A percentile compares a stretch with the other conserved stretches of the same genome.
Evolutionary conservation across 805 yeast genomes (phyloP).

Genomic region (Yamadazyma olivae): DNA sequence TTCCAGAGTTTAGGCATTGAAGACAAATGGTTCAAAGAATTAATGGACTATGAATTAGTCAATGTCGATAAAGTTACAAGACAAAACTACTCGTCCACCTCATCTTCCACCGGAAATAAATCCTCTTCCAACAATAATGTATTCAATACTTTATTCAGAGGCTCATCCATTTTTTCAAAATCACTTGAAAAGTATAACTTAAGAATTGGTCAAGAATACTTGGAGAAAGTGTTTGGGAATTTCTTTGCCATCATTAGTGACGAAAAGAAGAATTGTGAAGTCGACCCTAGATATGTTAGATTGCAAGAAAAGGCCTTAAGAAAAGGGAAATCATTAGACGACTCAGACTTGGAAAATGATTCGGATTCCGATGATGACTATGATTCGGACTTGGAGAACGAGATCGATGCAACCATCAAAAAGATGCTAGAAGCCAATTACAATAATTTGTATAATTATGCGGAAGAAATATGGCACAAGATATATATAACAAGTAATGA

Average conservation of each 20-base stretch:
- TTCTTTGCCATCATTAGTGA: conserved; percentile 53
- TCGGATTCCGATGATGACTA: conserved; percentile 18
- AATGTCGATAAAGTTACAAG: conserved; percentile 45
- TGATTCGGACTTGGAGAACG: conserved; percentile 30
- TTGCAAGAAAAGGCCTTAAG: conserved; percentile 27
- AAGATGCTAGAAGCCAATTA: conserved; percentile 46
- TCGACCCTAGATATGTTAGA: conserved; percentile 68
- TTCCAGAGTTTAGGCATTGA: conserved; percentile 70
- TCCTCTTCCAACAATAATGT: conserved; percentile 27
- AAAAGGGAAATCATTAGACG: conserved; percentile 21
- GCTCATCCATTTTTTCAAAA: conserved; percentile 79
- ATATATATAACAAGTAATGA: conserved; percentile 69
- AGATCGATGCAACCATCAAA: conserved; percentile 28
- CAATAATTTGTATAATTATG: conserved; percentile 46
- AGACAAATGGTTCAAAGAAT: conserved; percentile 66
- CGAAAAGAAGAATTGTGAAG: conserved; percentile 62
- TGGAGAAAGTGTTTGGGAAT: conserved; percentile 70
- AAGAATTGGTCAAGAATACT: conserved; percentile 74
- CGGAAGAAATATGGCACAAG: conserved; percentile 60
- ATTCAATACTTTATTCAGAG: conserved; percentile 59
- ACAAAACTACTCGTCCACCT: conserved; percentile 28
- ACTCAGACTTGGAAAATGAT: conserved; percentile 12
- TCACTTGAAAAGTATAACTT: conserved; percentile 75
- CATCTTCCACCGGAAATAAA: neutral
- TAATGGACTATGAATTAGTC: conserved; percentile 65